Conservation (phyloP, 306 rosid species). For the Parietaria judaica region DNA sequence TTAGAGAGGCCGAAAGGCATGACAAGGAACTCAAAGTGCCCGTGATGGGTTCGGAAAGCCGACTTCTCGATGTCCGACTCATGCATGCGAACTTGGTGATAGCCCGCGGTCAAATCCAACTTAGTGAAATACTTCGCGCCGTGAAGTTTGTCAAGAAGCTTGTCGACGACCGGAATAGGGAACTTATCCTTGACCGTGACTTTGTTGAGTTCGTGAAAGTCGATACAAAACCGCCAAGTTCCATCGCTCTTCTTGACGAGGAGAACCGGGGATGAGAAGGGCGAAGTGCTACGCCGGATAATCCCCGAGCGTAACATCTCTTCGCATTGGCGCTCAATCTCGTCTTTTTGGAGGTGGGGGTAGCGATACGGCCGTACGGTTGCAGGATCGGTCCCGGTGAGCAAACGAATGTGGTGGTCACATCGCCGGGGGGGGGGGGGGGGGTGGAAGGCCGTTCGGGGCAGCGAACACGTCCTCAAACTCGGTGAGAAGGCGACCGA, state of each 20-base stretch:
- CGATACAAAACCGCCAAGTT: too few relatives aligned
- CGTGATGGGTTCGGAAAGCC: too few relatives aligned
- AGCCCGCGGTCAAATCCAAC: background rate
- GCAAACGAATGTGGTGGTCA: background rate
- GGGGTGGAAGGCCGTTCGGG: background rate
- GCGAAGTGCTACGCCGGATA: background rate
- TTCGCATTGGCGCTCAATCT: background rate
- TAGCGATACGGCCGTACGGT: background rate
- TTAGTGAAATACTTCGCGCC: background rate
- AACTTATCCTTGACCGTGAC: too few relatives aligned
- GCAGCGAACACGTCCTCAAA: background rate
- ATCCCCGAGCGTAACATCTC: background rate
- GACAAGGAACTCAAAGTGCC: too few relatives aligned
- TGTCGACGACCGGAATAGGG: too few relatives aligned
- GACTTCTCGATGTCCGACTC: too few relatives aligned
- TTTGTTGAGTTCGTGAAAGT: too few relatives aligned
- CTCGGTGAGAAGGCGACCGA: background rate
- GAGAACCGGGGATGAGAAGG: background rate
- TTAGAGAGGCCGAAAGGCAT: too few relatives aligned
- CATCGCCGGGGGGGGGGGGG: background rate
- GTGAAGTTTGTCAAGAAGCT: background rate
- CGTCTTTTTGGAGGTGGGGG: background rate
- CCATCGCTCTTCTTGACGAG: conserved; percentile 2
- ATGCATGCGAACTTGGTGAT: background rate
- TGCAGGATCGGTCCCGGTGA: too few relatives aligned